Evolutionary conservation across 78 protist species (phyloP), one percentile per base, ranked within the genome.

Genomic region (Planoprotostelium fungivorum): DNA sequence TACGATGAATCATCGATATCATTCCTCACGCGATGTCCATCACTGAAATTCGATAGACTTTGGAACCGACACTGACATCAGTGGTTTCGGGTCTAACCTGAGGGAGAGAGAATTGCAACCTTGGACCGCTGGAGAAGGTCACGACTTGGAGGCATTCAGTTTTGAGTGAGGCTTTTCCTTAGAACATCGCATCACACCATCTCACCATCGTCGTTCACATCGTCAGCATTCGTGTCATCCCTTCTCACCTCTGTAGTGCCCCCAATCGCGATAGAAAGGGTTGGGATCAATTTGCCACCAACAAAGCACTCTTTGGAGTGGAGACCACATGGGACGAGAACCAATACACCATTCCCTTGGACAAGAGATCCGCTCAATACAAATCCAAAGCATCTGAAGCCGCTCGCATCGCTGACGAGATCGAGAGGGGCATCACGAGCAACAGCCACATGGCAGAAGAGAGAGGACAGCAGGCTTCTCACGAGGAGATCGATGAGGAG

Each of bases 281-380:
- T 25, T 94, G 96, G 96, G 96, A 94, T 88, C 96, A 94, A 86
- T 94, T 94, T 31, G 91, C 92, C 84, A 87, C 94, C 90, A 94
- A 94, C 84, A 93, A 92, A 85, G 63, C 83, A 31, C 85, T 92
- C 9, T 89, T 89, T 35, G 93, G 93, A 37, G 93, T 90, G 31
- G 88, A 34, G 25, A 86, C 95, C 38, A 86, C 91, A 0, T 94
- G 88, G 87, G 84, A 86, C 31, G 96, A 94, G 83, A 89, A 94
- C 28, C 36, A 90, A 23, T 94, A 94, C 89, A 94, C 96, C 36
- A 94, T 94, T 28, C 84, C 35, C 86, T 23, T 94, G 5, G 89
- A 87, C 38, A 35, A 88, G 36, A 38, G 37, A 16, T 92, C 88
- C n/a, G 88, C 91, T 0, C 35, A 31, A 34, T 92, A 94, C 83